Evolutionary conservation across 2,329 filamentous ascomycete species (phyloP).

Genomic region (Trichoderma sp.): DNA sequence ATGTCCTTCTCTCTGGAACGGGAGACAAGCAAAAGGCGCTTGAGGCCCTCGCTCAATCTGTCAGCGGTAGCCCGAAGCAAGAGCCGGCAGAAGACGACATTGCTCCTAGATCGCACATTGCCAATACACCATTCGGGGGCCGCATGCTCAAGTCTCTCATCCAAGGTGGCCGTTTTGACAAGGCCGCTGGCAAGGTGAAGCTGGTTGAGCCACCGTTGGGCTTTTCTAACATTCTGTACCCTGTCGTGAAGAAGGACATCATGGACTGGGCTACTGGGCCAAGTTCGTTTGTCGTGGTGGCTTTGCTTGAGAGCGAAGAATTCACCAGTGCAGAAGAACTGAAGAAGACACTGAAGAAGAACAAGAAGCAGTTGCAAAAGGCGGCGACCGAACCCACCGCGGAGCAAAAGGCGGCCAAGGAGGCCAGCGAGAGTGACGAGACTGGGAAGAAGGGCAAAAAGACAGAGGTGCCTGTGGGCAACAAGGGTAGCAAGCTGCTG

Average conservation of each 20-base stretch:
- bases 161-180: constrained; percentile 83
- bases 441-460: constrained; percentile 45
- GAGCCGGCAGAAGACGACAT: constrained; percentile 41
- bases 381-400: constrained; percentile 59
- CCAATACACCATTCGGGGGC: constrained; percentile 61
- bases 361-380: constrained; percentile 66
- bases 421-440: constrained; percentile 44
- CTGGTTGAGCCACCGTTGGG: constrained; percentile 71
- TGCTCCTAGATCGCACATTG: constrained; percentile 51
- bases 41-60: constrained; percentile 62
- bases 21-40: constrained; percentile 77
- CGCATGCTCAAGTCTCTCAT: constrained; percentile 90
- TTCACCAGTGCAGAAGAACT: constrained; percentile 67
- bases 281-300: constrained; percentile 82
- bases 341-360: constrained; percentile 66
- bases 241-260: constrained; percentile 70
- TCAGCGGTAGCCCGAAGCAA: constrained; percentile 53
- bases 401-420: constrained; percentile 51
- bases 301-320: constrained; percentile 69
- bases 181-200: constrained; percentile 64
- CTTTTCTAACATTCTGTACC: constrained; percentile 80
- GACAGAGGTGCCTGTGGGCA: constrained; percentile 50
- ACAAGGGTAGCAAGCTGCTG: constrained; percentile 59
- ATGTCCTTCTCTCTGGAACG: constrained; percentile 72
- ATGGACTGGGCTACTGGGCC: constrained; percentile 81